Conservation (phyloP, 495 filamentous ascomycete species). For the Viridothelium virens region DNA sequence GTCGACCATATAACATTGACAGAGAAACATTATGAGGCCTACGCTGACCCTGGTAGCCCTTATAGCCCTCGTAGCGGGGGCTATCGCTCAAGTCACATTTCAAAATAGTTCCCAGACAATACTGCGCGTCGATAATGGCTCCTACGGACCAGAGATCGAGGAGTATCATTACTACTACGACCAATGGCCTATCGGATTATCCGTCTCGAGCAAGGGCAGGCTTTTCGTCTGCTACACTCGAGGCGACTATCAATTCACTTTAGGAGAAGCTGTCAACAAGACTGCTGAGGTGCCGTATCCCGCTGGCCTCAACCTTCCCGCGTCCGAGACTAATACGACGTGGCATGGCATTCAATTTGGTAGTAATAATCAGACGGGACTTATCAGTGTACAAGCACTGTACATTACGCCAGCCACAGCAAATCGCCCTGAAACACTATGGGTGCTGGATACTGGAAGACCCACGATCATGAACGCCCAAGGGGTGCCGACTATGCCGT, state of each 20-base stretch:
- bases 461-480: conserved; percentile 36
- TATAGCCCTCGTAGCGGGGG: background rate
- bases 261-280: conserved; percentile 34
- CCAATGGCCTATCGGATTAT: conserved; percentile 40
- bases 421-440: conserved; percentile 33
- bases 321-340: conserved; percentile 28
- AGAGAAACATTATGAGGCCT: background rate
- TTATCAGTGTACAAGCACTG: conserved; percentile 39
- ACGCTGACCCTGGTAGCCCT: background rate
- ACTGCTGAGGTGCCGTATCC: conserved; percentile 37
- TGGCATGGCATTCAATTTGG: conserved; percentile 32
- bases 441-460: conserved; percentile 39
- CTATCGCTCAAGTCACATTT: conserved; percentile 19
- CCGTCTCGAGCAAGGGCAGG: conserved; percentile 34
- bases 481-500: conserved; percentile 33
- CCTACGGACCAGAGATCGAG: conserved; percentile 36
- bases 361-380: conserved; percentile 29
- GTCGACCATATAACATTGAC: too few relatives aligned
- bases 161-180: conserved; percentile 40
- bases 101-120: conserved; percentile 27
- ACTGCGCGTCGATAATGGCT: conserved; percentile 34
- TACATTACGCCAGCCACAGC: conserved; percentile 32
- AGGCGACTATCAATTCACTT: conserved; percentile 32
- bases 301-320: conserved; percentile 31
- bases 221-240: conserved; percentile 39